Conservation (phyloP, 768 basidiomycete genomes). For the Podaxis sp. region DNA sequence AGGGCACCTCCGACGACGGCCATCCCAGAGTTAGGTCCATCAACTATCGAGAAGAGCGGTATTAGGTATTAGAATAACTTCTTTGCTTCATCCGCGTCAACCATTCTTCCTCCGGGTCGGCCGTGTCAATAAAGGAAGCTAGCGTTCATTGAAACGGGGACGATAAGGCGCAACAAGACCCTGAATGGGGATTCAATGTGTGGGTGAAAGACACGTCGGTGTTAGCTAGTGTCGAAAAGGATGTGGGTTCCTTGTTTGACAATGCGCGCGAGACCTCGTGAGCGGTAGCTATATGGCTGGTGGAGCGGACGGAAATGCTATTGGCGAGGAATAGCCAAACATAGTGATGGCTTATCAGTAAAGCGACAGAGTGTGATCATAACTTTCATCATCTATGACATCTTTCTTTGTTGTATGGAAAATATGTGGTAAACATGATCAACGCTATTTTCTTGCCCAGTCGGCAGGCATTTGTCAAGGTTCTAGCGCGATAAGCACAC, state of each 20-base stretch:
- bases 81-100: background rate
- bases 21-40: background rate
- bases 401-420: background rate
- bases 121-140: background rate
- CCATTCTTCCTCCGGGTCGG: constrained; percentile 1
- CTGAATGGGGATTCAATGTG: background rate
- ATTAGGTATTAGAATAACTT: background rate
- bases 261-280: background rate
- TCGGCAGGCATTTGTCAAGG: background rate
- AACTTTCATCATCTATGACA: constrained; percentile 4
- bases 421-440: background rate
- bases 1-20: background rate
- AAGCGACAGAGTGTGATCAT: background rate
- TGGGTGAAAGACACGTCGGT: background rate
- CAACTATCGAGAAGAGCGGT: background rate
- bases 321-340: background rate
- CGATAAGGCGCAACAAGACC: constrained; percentile 3
- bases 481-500: background rate
- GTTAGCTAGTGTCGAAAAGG: background rate
- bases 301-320: background rate
- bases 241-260: background rate
- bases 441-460: background rate
- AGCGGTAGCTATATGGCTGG: background rate
- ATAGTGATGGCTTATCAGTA: background rate
- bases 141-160: background rate